Evolutionary conservation across 1,139 yeast species (phyloP), one percentile per base, ranked within the genome.

Genomic region (Kazachstania sp.): DNA sequence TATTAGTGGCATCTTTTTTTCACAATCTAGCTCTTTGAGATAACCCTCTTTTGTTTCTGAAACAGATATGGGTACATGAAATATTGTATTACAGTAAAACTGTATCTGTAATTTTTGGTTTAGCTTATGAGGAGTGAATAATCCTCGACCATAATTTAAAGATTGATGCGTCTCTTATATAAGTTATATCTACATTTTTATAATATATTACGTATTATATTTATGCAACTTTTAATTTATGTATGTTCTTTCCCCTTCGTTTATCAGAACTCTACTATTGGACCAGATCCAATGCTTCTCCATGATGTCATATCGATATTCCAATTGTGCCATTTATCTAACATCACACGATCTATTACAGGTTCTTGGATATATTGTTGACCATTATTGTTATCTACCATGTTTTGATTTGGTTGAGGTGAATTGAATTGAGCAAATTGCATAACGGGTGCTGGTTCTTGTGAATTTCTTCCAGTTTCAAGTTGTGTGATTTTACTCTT

Each of bases 281-380:
- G 81, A 1, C 86, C 86, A 43, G 74, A 69, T 0, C 86, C 86
- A 31, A 77, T 69, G 43, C 77, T 72, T 60, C 83, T 74, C 97
- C 97, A 88, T 26, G 66, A 61, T 20, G 86, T 74, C 95, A 88
- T 85, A 59, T 88, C 95, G 3, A 86, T 77, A 60, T 83, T 87
- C 92, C 94, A 88, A 38, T 80, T 81, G 56, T 80, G 79, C 95
- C 95, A 88, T 53, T 79, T 75, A 65, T 65, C 69, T 61, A 77
- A 60, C 44, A 59, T 55, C 1, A 62, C 59, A 41, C 67, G 64
- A 42, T 68, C 62, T 8, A 66, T 56, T 18, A 46, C 47, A 6
- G 50, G 51, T 43, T 43, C 54, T 52, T 13, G 54, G 32, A 3
- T 35, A 51, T 40, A 7, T 50, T 39, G 41, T 45, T 47, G 37